phyloP scores from a whole-genome alignment of 371 early-diverging fungal species.

The Vairimorpha necatrix region DNA sequence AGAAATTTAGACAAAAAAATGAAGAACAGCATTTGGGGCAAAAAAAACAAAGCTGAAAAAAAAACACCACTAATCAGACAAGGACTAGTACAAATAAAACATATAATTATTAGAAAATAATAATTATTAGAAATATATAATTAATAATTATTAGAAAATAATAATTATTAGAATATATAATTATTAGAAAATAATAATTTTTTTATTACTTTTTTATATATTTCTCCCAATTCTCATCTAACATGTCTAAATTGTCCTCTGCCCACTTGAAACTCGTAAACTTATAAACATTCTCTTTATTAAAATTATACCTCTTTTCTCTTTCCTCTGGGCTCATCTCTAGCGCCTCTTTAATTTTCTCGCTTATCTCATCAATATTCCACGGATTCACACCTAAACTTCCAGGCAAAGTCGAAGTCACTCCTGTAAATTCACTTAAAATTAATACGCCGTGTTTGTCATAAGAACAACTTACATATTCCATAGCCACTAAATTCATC shows the following conservation, averaged over 20 bases:
- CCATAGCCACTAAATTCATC: constrained; percentile 96
- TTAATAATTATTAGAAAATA: too few relatives aligned
- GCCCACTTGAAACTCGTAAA: constrained; percentile 97
- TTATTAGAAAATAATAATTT: too few relatives aligned
- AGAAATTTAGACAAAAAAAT: constrained; percentile 13
- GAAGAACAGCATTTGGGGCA: constrained; percentile 31
- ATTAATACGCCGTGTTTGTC: constrained; percentile 87
- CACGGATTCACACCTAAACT: constrained; percentile 93
- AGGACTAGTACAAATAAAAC: too few relatives aligned
- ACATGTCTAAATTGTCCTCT: constrained; percentile 49
- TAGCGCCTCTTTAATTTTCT: constrained; percentile 80
- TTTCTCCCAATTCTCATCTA: constrained; percentile 25
- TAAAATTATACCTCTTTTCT: constrained; percentile 75
- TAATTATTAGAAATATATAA: too few relatives aligned
- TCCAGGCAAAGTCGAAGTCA: constrained; percentile 89
- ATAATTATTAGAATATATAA: too few relatives aligned
- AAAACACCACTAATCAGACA: too few relatives aligned
- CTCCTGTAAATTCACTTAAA: constrained; percentile 95
- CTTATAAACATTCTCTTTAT: constrained; percentile 82
- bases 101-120: too few relatives aligned
- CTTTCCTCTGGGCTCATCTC: constrained; percentile 76
- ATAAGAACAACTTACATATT: constrained; percentile 82
- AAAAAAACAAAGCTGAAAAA: constrained; percentile 8
- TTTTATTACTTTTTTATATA: constrained; percentile 1
- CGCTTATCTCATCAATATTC: constrained; percentile 86